Evolutionary conservation across 768 basidiomycete species (phyloP), one percentile per base, ranked within the genome.

Genomic region (Trametes villosa): DNA sequence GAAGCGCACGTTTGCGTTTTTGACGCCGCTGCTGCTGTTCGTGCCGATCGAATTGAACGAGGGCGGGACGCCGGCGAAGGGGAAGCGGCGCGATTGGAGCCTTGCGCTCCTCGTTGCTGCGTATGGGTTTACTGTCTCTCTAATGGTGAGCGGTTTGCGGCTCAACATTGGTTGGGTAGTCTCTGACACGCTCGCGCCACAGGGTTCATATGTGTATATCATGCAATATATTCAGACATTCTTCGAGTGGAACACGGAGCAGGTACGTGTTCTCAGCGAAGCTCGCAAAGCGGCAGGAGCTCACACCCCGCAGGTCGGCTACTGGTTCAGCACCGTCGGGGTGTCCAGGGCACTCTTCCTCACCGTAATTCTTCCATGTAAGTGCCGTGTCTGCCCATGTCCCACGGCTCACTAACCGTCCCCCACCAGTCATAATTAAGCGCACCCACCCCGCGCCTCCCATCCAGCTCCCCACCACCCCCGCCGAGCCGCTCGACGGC

Each of bases 21-120:
- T 96, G 50, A 82, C 79, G 49, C 94, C 94, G 8, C 79, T 98
- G 57, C 75, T 81, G 17, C 78, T 91, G 9, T 84, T 94, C 56
- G 62, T 81, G 4, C 91, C 91, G 0, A 63, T 68, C 4, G 65
- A 46, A 20, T 30, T 53, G 13, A 62, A 67, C 56, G 52, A 53
- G 36, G 61, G 53, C n/a, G 62, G 41, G 26, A 81, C 79, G 56
- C 76, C 80, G 30, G 69, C 81, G 44, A 82, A 80, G 67, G 66
- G 56, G 53, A 68, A 60, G 30, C 74, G 67, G 59, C 79, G 77
- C 57, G 87, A 92, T 63, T 92, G 89, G 88, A 89, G 80, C 65
- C 67, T 94, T 65, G 77, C 80, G 5, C 71, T 86, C 5, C 38
- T 91, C 40, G 86, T 81, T 1, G 54, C 81, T 38, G 81, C 78